Evolutionary conservation across 2,329 filamentous ascomycete species (phyloP).

Genomic region (Aspergillus unguis): DNA sequence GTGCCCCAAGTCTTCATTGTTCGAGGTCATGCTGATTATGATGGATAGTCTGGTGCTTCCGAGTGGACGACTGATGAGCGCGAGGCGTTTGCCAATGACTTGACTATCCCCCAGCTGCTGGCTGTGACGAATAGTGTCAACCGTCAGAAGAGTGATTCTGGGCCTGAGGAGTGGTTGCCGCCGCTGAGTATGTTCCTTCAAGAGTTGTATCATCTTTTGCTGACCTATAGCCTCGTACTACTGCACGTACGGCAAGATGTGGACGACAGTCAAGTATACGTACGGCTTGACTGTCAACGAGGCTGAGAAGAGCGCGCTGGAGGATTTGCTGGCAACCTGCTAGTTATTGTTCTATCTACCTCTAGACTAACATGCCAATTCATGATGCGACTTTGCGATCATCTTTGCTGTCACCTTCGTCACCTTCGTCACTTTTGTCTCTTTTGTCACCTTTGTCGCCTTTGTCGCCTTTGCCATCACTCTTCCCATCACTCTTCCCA

Average conservation of each 20-base stretch:
- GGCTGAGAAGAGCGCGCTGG: slow-evolving; percentile 68
- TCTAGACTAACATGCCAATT: no score
- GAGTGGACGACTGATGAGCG: slow-evolving; percentile 68
- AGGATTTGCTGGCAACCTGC: slow-evolving; percentile 64
- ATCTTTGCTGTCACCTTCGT: no score
- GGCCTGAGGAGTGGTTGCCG: slow-evolving; percentile 75
- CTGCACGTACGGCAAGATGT: slow-evolving; percentile 74
- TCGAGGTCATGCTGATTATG: not conserved
- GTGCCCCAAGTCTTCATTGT: not conserved
- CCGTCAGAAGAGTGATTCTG: slow-evolving; percentile 66
- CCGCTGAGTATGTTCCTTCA: slow-evolving; percentile 50
- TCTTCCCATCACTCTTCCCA: no score
- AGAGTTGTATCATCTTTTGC: not conserved
- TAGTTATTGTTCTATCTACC: slow-evolving; percentile 26
- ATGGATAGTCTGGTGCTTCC: slow-evolving; percentile 58
- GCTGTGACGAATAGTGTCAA: slow-evolving; percentile 78
- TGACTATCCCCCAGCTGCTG: slow-evolving; percentile 70
- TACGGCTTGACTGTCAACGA: slow-evolving; percentile 67
- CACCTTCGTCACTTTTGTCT: no score
- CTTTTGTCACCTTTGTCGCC: no score
- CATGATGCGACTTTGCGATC: no score
- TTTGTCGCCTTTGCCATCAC: no score
- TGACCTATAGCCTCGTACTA: slow-evolving; percentile 56
- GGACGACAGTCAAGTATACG: slow-evolving; percentile 73
- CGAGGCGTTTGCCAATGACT: slow-evolving; percentile 71